Evolutionary conservation across 495 filamentous ascomycete species (phyloP), one percentile per base, ranked within the genome.

Genomic region (Aspergillus leporis): DNA sequence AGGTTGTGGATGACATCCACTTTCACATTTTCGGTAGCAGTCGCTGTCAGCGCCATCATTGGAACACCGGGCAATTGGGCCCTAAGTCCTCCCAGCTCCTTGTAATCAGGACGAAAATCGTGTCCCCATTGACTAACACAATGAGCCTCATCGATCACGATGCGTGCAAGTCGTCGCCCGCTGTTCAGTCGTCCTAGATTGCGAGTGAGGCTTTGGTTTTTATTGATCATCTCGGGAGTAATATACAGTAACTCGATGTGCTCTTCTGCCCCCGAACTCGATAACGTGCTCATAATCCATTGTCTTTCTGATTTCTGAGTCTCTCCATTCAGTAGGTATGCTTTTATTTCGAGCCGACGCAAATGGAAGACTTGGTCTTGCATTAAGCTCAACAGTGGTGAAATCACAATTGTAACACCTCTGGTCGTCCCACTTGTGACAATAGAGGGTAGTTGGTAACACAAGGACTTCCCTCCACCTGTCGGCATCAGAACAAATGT

Each of bases 101-200:
- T 96, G 74, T 99, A 99, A 70, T 98, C 95, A 0, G 93, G 93
- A 30, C 95, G 88, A 69, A 99, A 99, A 70, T 99, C 94, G 65
- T 99, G 94, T 13, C 94, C 94, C 94, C 94, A 99, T 72, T 98
- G 91, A 71, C 93, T 97, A 22, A 99, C 93, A 70, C 94, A 99
- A 69, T 99, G 94, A 16, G 94, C 94, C 72, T 99, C 94, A 61
- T 99, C 94, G 49, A 99, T 94, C 32, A 98, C 95, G 51, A 99
- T 85, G 36, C 94, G 85, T 10, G 94, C 94, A 13, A 99, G 83
- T 58, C 83, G 88, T 7, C 78, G 72, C 28, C 84, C 83, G 18
- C 61, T 61, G 60, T 94, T 80, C 19, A 99, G 82, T 8, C 74
- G 71, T 38, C 81, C 68, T 23, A 99, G 73, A 8, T 76, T 79